Evolutionary conservation across 2,329 filamentous ascomycete genomes (phyloP).

Genomic region (Rhynchosporium secalis): DNA sequence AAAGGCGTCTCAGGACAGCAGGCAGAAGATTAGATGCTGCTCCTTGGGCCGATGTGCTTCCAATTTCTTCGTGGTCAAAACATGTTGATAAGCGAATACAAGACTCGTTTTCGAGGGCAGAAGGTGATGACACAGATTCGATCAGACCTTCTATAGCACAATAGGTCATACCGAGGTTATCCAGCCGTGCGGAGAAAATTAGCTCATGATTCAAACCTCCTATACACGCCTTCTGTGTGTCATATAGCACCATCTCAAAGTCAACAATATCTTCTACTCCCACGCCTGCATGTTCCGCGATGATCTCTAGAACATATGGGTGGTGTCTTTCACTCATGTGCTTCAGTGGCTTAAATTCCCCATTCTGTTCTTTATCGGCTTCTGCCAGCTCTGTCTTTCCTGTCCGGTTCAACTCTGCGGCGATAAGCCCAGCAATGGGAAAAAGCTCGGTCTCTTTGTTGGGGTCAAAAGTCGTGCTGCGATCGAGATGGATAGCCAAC

Average conservation of each 20-base stretch:
- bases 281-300: conserved; percentile 76
- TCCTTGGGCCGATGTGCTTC: conserved; percentile 87
- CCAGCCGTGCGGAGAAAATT: conserved; percentile 91
- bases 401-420: conserved; percentile 82
- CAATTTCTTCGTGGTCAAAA: conserved; percentile 98
- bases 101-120: conserved; percentile 70
- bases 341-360: conserved; percentile 72
- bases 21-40: conserved; percentile 91
- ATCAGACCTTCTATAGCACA: conserved; percentile 86
- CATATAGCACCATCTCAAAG: conserved; percentile 96
- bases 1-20: conserved; percentile 81
- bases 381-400: conserved; percentile 48
- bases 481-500: conserved; percentile 89
- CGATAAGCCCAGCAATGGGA: conserved; percentile 84
- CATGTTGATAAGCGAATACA: conserved; percentile 89
- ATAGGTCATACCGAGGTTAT: conserved; percentile 96
- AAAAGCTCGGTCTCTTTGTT: conserved; percentile 98
- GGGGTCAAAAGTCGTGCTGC: conserved; percentile 81
- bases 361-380: conserved; percentile 46
- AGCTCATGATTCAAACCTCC: conserved; percentile 92
- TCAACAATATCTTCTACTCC: conserved; percentile 74
- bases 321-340: conserved; percentile 82
- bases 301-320: conserved; percentile 78
- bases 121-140: conserved; percentile 65
- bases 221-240: conserved; percentile 86